phyloP scores from a whole-genome alignment of 306 rosid genomes.

The Delonix regia region DNA sequence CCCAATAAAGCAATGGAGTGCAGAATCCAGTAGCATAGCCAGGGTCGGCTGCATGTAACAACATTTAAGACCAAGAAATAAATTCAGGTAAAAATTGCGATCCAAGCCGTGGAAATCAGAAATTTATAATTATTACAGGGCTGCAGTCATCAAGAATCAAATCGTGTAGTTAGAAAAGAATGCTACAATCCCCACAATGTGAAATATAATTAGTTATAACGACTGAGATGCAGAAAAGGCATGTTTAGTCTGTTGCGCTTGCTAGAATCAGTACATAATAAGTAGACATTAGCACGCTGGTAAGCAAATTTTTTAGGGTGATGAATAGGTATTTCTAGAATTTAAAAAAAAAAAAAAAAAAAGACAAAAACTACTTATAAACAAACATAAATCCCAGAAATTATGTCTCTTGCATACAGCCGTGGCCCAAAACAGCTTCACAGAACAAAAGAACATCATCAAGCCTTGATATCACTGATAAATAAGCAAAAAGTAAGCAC shows the following conservation, averaged over 20 bases:
- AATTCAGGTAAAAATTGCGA: not conserved
- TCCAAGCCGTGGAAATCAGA: not conserved
- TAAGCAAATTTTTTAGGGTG: not conserved
- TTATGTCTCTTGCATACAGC: no score
- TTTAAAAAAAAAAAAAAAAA: no score
- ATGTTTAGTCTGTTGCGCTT: not conserved
- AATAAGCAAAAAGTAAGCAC: not conserved
- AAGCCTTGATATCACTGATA: not conserved
- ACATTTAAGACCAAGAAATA: not conserved
- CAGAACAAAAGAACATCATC: no score
- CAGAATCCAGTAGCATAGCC: constrained; percentile 93
- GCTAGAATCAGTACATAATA: not conserved
- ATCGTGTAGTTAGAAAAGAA: not conserved
- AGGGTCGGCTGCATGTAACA: constrained; percentile 75
- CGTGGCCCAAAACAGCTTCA: no score
- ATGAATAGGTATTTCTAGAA: not conserved
- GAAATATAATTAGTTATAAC: not conserved
- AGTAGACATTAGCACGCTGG: not conserved
- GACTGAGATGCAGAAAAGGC: not conserved
- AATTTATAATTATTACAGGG: not conserved
- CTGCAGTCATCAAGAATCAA: not conserved
- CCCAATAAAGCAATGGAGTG: constrained; percentile 85
- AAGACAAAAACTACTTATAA: not conserved
- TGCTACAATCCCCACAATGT: not conserved
- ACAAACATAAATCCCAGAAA: not conserved